Conservation (phyloP, 352 stramenopile genomes). For the Pythium insidiosum region DNA sequence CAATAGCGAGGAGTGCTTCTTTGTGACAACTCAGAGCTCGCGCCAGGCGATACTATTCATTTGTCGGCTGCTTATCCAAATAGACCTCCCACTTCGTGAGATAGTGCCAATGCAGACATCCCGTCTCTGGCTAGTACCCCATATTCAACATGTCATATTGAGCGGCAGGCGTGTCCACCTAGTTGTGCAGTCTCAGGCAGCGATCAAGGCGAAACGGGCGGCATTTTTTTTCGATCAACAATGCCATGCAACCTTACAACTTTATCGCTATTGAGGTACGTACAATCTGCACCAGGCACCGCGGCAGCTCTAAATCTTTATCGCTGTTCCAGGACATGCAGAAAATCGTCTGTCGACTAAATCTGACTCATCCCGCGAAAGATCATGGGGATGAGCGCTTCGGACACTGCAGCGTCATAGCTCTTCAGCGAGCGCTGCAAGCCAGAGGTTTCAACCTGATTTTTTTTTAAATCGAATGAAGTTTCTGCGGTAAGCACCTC, state of each 20-base stretch:
- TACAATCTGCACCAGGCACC: too few relatives aligned
- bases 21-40: too few relatives aligned
- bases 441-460: conserved; percentile 4
- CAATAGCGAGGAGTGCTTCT: too few relatives aligned
- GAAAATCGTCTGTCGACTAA: not conserved
- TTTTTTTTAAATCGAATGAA: conserved; percentile 4
- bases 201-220: not conserved
- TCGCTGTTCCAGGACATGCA: conserved; percentile 2
- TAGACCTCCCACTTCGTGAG: too few relatives aligned
- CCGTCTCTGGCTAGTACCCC: too few relatives aligned
- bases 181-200: conserved; percentile 3
- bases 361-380: not conserved
- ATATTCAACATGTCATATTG: too few relatives aligned
- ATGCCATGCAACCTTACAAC: conserved; percentile 7
- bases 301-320: not conserved
- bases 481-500: not conserved
- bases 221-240: conserved; percentile 7
- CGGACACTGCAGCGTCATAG: conserved; percentile 2
- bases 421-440: conserved; percentile 1
- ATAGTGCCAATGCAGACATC: too few relatives aligned
- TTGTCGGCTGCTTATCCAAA: too few relatives aligned
- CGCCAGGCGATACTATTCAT: too few relatives aligned
- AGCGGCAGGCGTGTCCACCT: not conserved
- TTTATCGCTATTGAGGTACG: conserved; percentile 2
- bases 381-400: not conserved